Evolutionary conservation across 495 filamentous ascomycete genomes (phyloP), one percentile per base, ranked within the genome.

Genomic region (Aspergillus incahuasiensis): DNA sequence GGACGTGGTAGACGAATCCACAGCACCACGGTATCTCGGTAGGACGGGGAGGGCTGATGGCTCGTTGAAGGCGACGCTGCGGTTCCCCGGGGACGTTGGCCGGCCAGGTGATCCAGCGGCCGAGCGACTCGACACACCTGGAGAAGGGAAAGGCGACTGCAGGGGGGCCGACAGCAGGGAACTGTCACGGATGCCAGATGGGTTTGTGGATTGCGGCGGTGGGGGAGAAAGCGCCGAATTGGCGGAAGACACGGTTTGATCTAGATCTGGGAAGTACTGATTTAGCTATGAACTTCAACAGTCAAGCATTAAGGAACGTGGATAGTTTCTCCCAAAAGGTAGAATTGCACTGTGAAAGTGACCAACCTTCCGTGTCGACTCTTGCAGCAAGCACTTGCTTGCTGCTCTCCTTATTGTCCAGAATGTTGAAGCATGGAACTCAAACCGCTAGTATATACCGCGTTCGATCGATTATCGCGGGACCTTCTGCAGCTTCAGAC

Each of bases 351-450:
- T 20, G 53, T 52, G 51, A 48, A 55, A 58, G 43, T 41, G 45
- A 52, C 75, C 52, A 58, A 77, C 74, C 71, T 75, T 77, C 75
- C 75, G 74, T 76, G 67, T 76, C 73, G 74, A 72, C 71, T 73
- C 66, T 71, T 73, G 74, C 74, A 79, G 75, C 75, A 79, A 79
- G 75, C 75, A 74, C 68, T 71, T 72, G 75, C 75, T 79, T 79
- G 75, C 75, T 72, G 75, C 75, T 74, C 71, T 69, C 64, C 63
- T 74, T 78, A 78, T 72, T 58, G 70, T 73, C 75, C 70, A 74
- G 68, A 78, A 78, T 78, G 66, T 68, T 74, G 74, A 76, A 72
- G 73, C 75, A 76, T 76, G 75, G 71, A 75, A 74, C 67, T 70
- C 63, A 62, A 67, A 67, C 58, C 44, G 60, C 43, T 22, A 48